Base-by-base conservation (phyloP, 2,329 filamentous ascomycete species). In the Aureobasidium zeae region DNA sequence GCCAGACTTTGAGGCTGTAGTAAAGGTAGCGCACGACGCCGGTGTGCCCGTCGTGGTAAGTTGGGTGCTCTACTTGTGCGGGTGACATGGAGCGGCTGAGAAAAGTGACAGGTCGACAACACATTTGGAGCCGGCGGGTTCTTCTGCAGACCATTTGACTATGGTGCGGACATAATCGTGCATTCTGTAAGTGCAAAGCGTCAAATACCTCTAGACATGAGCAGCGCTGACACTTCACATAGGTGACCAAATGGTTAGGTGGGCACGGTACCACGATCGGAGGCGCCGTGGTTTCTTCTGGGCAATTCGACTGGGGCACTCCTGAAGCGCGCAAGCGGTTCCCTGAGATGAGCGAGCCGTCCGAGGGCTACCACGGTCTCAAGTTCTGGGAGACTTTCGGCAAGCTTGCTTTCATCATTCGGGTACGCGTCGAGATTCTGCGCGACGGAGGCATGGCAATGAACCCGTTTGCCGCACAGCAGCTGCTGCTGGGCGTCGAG, bases 191-290 rank as follows among this genome's bases (percentile, higher is more conserved):
- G n/a, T n/a, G n/a, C n/a, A n/a, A n/a, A n/a, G n/a, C n/a, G n/a
- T n/a, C n/a, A n/a, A n/a, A n/a, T n/a, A n/a, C n/a, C n/a, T n/a
- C n/a, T n/a, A n/a, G n/a, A n/a, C n/a, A n/a, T n/a, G n/a, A n/a
- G n/a, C 39, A 91, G 84, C 28, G 87, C 87, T n/a, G n/a, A n/a
- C n/a, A n/a, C n/a, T n/a, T n/a, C n/a, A n/a, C n/a, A n/a, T n/a
- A n/a, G n/a, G n/a, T n/a, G 9, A 94, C 88, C 47, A 95, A 95
- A 66, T 95, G 88, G 88, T 95, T 96, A 50, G 88, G 88, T 46
- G 88, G 88, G 30, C 89, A 96, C 64, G 89, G 88, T 49, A 94
- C 88, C 29, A 94, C 88, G 19, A 84, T 95, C 52, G 88, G 75
- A 46, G 88, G 88, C 49, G 75, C 94, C 31, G 75, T 95, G 24